Evolutionary conservation across 169 alveolate genomes (phyloP).

Genomic region (Plasmodium knowlesi): DNA sequence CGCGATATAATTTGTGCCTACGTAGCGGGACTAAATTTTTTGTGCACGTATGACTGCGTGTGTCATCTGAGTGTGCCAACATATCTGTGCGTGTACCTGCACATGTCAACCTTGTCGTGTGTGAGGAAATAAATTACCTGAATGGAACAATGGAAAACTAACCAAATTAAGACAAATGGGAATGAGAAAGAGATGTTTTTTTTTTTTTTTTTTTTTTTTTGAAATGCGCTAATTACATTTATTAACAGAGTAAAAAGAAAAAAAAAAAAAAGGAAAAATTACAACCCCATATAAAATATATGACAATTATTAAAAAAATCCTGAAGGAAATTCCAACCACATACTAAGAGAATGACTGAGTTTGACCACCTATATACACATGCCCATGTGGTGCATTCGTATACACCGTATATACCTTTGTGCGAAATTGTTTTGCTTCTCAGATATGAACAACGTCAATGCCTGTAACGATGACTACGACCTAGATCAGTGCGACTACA

Average conservation of each 20-base stretch:
- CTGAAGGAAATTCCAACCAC: background rate
- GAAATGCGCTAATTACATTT: background rate
- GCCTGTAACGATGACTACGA: slow-evolving; percentile 54
- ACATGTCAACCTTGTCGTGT: background rate
- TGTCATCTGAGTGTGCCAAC: background rate
- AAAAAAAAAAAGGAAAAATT: background rate
- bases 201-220: too few relatives aligned
- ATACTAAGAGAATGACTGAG: background rate
- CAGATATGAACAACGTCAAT: slow-evolving; percentile 45
- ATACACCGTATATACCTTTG: background rate
- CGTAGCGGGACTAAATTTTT: background rate
- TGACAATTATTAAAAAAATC: background rate
- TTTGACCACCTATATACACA: background rate
- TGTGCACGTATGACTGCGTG: background rate
- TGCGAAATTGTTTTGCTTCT: slow-evolving; percentile 1
- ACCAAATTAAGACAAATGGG: background rate
- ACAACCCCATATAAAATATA: background rate
- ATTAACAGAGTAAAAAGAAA: background rate
- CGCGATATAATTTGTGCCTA: background rate
- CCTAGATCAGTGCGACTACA: slow-evolving; percentile 37
- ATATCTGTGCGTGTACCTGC: background rate
- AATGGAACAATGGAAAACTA: background rate
- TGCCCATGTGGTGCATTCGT: background rate
- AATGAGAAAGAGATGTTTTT: background rate
- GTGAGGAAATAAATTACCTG: background rate